These are phyloP conservation scores for Dicorynia guianensis DNA, from an alignment of 306 rosid genomes.

Conservation along the genomic window DNA sequence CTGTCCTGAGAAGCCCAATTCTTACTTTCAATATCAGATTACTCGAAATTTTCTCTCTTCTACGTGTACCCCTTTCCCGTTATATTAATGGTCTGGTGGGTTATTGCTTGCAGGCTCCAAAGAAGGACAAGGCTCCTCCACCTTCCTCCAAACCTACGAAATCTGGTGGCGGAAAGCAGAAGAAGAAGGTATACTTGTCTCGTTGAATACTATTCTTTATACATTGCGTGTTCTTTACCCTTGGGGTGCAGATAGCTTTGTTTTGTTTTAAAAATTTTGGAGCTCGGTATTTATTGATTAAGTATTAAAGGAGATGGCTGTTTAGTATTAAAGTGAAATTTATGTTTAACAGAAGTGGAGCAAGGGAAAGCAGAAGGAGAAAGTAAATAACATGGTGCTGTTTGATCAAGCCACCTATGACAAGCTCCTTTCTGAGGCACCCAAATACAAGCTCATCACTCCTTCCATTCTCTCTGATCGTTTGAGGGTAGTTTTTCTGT, in stretches of 20 bases:
- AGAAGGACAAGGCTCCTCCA: slow-evolving; percentile 78
- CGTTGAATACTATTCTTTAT: neutral
- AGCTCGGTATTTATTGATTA: neutral
- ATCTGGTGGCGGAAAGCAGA: slow-evolving; percentile 79
- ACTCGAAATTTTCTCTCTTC: neutral
- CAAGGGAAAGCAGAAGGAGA: slow-evolving; percentile 84
- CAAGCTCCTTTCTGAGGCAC: slow-evolving; percentile 69
- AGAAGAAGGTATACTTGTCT: slow-evolving; percentile 59
- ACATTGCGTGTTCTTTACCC: neutral
- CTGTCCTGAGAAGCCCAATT: neutral
- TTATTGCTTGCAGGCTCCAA: slow-evolving; percentile 58
- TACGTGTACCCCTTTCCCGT: neutral
- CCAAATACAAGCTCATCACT: slow-evolving; percentile 74
- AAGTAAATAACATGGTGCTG: slow-evolving; percentile 78
- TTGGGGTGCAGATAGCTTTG: neutral
- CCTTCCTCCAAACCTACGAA: slow-evolving; percentile 77
- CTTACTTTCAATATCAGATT: neutral
- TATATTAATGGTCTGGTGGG: neutral
- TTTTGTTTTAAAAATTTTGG: neutral
- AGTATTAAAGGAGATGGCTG: neutral
- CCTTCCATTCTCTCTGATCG: slow-evolving; percentile 73
- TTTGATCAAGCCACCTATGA: slow-evolving; percentile 67
- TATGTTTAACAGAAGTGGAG: slow-evolving; percentile 69
- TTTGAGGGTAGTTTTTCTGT: slow-evolving; percentile 54
- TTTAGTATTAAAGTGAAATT: neutral